Conservation (phyloP, 2,329 filamentous ascomycete genomes). For the Talaromyces sp. region DNA sequence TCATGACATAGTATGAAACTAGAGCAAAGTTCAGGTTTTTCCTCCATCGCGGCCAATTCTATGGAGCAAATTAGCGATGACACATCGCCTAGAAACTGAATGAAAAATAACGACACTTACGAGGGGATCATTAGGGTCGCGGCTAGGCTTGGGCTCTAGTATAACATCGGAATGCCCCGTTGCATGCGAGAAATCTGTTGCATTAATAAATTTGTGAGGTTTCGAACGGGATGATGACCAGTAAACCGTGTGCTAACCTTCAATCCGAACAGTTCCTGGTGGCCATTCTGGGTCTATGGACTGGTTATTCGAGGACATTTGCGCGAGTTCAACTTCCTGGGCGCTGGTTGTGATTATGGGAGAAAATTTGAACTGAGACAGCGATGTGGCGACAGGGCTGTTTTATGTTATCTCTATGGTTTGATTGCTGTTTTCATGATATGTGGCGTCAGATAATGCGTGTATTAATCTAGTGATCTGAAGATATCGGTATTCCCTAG, state of each 20-base stretch:
- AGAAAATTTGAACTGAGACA: neutral
- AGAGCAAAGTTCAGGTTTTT: slow-evolving; percentile 31
- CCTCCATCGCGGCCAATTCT: slow-evolving; percentile 30
- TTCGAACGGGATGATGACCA: neutral
- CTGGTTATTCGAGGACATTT: slow-evolving; percentile 9
- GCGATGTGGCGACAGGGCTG: neutral
- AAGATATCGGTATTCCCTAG: neutral
- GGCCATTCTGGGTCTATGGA: slow-evolving; percentile 22
- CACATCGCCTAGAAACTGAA: too few species aligned
- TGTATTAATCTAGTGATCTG: slow-evolving; percentile 4
- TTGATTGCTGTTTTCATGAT: neutral
- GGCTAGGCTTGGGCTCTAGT: slow-evolving; percentile 28
- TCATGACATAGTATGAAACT: slow-evolving; percentile 31
- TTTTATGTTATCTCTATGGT: neutral
- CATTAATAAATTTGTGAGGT: neutral
- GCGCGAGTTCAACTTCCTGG: neutral
- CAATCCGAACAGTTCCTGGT: slow-evolving; percentile 22
- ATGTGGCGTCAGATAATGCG: neutral
- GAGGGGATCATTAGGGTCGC: slow-evolving; percentile 33
- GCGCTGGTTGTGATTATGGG: neutral
- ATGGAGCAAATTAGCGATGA: neutral
- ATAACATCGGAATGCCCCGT: slow-evolving; percentile 14
- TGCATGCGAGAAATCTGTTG: slow-evolving; percentile 7
- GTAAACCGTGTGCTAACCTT: slow-evolving; percentile 16
- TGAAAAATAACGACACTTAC: slow-evolving; percentile 14